Evolutionary conservation across 1,284 basidiomycete genomes (phyloP).

Genomic region (Erythrobasidium hasegawianum): DNA sequence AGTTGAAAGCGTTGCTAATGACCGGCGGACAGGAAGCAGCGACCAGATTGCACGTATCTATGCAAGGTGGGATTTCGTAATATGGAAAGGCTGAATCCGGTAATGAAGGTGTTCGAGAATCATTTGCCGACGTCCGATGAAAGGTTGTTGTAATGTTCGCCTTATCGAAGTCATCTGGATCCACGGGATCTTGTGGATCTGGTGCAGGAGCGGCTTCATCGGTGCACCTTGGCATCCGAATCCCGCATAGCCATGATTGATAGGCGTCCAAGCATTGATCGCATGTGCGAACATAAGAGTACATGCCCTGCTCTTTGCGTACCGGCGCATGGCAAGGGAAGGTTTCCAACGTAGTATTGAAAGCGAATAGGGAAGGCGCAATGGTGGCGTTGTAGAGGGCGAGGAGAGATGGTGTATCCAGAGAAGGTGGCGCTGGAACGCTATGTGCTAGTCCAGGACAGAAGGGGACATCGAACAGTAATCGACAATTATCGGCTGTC

Average conservation of each 20-base stretch:
- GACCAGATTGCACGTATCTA: slow-evolving; percentile 42
- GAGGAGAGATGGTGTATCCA: slow-evolving; percentile 45
- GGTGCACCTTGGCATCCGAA: slow-evolving; percentile 51
- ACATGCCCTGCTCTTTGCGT: slow-evolving; percentile 45
- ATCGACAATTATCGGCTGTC: slow-evolving; percentile 48
- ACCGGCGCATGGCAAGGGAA: slow-evolving; percentile 48
- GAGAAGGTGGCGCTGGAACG: slow-evolving; percentile 47
- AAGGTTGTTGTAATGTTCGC: slow-evolving; percentile 15
- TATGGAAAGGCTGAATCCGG: slow-evolving; percentile 42
- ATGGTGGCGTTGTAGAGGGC: slow-evolving; percentile 46
- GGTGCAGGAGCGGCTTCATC: slow-evolving; percentile 39
- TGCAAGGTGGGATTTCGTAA: slow-evolving; percentile 44
- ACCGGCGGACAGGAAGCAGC: slow-evolving; percentile 45
- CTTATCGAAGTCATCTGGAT: slow-evolving; percentile 39
- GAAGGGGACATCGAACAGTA: slow-evolving; percentile 48
- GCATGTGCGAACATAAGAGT: slow-evolving; percentile 50
- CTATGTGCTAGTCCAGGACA: slow-evolving; percentile 52
- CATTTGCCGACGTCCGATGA: slow-evolving; percentile 30
- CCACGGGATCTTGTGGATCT: slow-evolving; percentile 15
- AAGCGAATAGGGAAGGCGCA: slow-evolving; percentile 47
- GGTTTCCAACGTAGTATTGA: slow-evolving; percentile 49
- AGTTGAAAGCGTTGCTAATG: slow-evolving; percentile 38
- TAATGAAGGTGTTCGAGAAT: slow-evolving; percentile 15
- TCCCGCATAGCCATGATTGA: slow-evolving; percentile 50
- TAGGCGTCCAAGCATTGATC: slow-evolving; percentile 49